Evolutionary conservation across 2,329 filamentous ascomycete genomes (phyloP), one percentile per base, ranked within the genome.

Genomic region (Phaeosphaeria sp.): DNA sequence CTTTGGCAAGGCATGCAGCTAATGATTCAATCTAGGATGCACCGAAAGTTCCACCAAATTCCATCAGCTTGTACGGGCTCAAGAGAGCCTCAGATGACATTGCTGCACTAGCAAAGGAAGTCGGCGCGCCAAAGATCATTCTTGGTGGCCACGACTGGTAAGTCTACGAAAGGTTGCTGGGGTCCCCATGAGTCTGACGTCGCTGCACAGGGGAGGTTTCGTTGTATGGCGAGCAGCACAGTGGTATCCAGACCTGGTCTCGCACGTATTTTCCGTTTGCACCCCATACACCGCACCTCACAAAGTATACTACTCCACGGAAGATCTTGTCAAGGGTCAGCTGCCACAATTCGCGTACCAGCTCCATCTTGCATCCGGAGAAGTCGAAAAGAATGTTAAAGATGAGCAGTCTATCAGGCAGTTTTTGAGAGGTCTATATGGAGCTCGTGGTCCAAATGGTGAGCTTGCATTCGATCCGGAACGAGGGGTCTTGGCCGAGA

Each of bases 71-170:
- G 54, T 97, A 94, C 79, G 86, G 86, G 22, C 81, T 87, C 73
- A 95, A 92, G 80, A 86, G 84, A 62, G 86, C 67, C 9, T 84
- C 90, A 18, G 86, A 88, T 54, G 92, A 97, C 71, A 84, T 98
- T 64, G 89, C 87, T 21, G 88, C 87, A 60, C 83, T 98, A 22
- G 87, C 90, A 6, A 80, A 79, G 58, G 83, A 89, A 39, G 75
- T 89, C 4, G 79, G 80, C 3, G 79, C 81, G 52, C 80, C 73
- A 44, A 81, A 76, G 48, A 89, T 97, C 70, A 89, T 97, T 55
- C 84, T 97, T 15, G 92, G 93, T 49, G 94, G 93, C 7, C 94
- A 97, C 79, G 94, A 98, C 78, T 97, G 94, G 86, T 76, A 50
- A 41, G 62, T 53, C 6, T 17, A 18, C 47, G 7, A 23, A n/a